phyloP scores from a whole-genome alignment of 163 green algal genomes.

The Prototheca wickerhamii region DNA sequence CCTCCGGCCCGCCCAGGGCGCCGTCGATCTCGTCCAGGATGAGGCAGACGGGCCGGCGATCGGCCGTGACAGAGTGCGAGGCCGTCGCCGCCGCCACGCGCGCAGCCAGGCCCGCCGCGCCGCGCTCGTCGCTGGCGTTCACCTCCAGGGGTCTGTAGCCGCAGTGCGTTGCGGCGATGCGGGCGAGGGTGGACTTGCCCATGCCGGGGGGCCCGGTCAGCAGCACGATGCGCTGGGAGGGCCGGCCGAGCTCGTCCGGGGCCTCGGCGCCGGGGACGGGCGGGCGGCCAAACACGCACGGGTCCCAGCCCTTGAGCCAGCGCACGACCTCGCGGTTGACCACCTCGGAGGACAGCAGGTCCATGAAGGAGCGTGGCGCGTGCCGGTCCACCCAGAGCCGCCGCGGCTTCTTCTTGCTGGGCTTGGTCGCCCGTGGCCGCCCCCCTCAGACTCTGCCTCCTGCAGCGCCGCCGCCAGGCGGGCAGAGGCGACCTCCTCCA shows the following conservation, averaged over 20 bases:
- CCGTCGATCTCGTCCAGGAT: conserved; percentile 89
- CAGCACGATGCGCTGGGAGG: conserved; percentile 67
- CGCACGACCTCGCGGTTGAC: conserved; percentile 64
- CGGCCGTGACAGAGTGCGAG: conserved; percentile 48
- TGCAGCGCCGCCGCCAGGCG: conserved; percentile 17
- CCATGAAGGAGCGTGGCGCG: conserved; percentile 59
- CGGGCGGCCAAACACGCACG: conserved; percentile 40
- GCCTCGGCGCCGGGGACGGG: conserved; percentile 8
- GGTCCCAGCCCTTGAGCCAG: conserved; percentile 62
- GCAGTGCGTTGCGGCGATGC: conserved; percentile 84
- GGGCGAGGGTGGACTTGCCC: conserved; percentile 94
- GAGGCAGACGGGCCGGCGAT: conserved; percentile 70
- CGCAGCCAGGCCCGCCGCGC: conserved; percentile 42
- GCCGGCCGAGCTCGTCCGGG: conserved; percentile 24
- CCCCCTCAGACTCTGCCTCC: conserved; percentile 4
- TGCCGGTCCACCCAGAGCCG: conserved; percentile 84
- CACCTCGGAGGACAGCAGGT: conserved; percentile 75
- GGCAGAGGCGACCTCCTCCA: conserved; percentile 25
- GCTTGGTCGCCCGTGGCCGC: neutral
- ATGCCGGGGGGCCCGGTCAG: conserved; percentile 75
- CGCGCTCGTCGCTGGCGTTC: conserved; percentile 88
- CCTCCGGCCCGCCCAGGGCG: conserved; percentile 45
- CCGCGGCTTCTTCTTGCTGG: neutral
- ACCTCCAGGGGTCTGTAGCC: conserved; percentile 91
- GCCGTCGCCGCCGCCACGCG: conserved; percentile 65